Evolutionary conservation across 345 rosid genomes (phyloP).

Genomic region (Erucastrum elatum): DNA sequence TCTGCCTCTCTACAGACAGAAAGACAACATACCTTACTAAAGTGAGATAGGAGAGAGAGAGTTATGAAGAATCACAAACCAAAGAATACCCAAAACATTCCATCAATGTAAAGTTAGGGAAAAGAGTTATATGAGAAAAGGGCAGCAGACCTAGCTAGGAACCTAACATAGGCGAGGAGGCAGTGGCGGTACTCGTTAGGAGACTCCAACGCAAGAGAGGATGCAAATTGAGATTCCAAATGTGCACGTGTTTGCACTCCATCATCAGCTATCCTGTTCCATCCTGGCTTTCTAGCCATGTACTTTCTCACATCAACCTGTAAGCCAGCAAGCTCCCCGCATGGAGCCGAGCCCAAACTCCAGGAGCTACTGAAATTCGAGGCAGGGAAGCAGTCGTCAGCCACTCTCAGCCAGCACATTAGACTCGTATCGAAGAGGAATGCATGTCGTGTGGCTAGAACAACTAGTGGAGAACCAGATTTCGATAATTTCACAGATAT

Average conservation of each 20-base stretch:
- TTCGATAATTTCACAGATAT: constrained; percentile 92
- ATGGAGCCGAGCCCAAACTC: constrained; percentile 83
- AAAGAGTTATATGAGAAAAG: neutral
- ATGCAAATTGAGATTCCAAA: constrained; percentile 94
- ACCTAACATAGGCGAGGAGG: constrained; percentile 89
- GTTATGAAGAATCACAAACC: neutral
- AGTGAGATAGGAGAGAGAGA: neutral
- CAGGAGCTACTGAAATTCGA: constrained; percentile 93
- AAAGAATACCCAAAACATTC: neutral
- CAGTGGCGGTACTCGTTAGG: constrained; percentile 90
- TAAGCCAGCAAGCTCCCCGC: constrained; percentile 88
- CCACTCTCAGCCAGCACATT: constrained; percentile 97
- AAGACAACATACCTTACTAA: neutral
- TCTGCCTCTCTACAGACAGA: constrained; percentile 81
- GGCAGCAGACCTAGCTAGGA: constrained; percentile 70
- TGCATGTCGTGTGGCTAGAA: constrained; percentile 92
- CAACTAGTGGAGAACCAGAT: constrained; percentile 94
- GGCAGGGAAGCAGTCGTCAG: constrained; percentile 98
- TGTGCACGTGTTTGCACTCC: constrained; percentile 96
- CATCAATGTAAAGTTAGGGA: neutral
- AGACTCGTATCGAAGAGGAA: constrained; percentile 87
- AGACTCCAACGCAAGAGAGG: constrained; percentile 80
- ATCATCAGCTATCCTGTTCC: constrained; percentile 99
- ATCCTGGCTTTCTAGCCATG: constrained; percentile 94
- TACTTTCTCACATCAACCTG: constrained; percentile 95